Evolutionary conservation across 2,329 filamentous ascomycete genomes (phyloP).

Genomic region (Penicillium sp.): DNA sequence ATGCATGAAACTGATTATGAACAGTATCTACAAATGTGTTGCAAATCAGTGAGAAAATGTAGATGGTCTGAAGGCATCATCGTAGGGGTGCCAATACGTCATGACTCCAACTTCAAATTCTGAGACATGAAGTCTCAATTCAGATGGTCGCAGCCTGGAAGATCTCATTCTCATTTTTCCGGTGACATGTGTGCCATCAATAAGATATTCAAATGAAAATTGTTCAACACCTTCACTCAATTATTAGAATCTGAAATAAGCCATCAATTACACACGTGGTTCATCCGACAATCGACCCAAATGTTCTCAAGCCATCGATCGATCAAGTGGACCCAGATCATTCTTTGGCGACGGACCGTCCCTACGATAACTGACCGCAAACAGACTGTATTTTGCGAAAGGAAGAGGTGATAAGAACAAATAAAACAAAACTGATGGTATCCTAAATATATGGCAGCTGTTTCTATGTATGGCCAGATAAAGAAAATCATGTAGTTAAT

Average conservation of each 20-base stretch:
- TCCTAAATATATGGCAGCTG: neutral
- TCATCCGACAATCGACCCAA: neutral
- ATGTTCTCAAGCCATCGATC: neutral
- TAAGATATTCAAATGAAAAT: neutral
- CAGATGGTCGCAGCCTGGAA: neutral
- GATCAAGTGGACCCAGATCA: neutral
- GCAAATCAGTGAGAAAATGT: neutral
- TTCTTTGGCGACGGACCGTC: slow-evolving; percentile 3
- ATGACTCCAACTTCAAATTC: slow-evolving; percentile 6
- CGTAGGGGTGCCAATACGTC: slow-evolving; percentile 8
- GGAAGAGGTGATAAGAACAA: neutral
- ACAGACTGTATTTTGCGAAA: neutral
- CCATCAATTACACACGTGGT: neutral
- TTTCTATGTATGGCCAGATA: neutral
- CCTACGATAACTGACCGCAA: neutral
- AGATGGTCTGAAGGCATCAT: slow-evolving; percentile 4
- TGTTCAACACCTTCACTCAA: neutral
- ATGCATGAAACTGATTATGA: neutral
- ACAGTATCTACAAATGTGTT: neutral
- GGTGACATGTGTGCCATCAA: neutral
- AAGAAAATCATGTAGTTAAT: neutral
- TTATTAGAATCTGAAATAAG: neutral
- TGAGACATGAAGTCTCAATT: neutral
- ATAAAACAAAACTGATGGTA: neutral
- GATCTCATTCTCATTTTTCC: neutral